phyloP scores from a whole-genome alignment of 495 filamentous ascomycete genomes.

The Lepraria neglecta region DNA sequence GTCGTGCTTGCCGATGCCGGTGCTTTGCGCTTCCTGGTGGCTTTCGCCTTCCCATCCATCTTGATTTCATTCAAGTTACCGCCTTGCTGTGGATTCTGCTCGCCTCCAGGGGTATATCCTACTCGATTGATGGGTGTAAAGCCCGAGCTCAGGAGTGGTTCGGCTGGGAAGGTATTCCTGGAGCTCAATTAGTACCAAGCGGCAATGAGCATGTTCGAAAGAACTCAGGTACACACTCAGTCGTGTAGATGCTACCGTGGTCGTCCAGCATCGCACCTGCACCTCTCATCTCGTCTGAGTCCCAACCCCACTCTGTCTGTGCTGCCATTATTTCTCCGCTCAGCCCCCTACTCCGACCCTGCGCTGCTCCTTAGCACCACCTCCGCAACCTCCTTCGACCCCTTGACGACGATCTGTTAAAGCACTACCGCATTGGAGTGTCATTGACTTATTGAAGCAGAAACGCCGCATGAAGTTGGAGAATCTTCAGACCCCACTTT shows the following conservation, averaged over 20 bases:
- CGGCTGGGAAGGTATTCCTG: background rate
- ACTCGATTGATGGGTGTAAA: slow-evolving; percentile 22
- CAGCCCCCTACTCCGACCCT: too few species aligned
- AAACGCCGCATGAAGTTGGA: background rate
- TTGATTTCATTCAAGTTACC: background rate
- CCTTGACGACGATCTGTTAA: too few species aligned
- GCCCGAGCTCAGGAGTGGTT: slow-evolving; percentile 2
- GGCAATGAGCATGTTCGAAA: background rate
- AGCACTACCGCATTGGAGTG: background rate
- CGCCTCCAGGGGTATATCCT: background rate
- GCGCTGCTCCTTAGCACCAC: background rate
- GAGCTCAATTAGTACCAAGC: background rate
- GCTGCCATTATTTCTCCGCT: background rate
- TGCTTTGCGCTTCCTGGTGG: slow-evolving; percentile 4
- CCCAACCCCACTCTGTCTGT: slow-evolving; percentile 11
- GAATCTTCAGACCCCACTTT: slow-evolving; percentile 9
- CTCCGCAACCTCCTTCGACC: background rate
- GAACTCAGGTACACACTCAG: background rate
- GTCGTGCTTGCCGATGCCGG: slow-evolving; percentile 6
- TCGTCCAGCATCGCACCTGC: slow-evolving; percentile 2
- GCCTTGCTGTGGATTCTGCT: background rate
- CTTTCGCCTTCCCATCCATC: background rate
- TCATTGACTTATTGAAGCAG: background rate
- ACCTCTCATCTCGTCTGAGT: slow-evolving; percentile 13
- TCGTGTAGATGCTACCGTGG: background rate